phyloP scores from a whole-genome alignment of 2,329 filamentous ascomycete genomes.

The Talaromyces sp. region DNA sequence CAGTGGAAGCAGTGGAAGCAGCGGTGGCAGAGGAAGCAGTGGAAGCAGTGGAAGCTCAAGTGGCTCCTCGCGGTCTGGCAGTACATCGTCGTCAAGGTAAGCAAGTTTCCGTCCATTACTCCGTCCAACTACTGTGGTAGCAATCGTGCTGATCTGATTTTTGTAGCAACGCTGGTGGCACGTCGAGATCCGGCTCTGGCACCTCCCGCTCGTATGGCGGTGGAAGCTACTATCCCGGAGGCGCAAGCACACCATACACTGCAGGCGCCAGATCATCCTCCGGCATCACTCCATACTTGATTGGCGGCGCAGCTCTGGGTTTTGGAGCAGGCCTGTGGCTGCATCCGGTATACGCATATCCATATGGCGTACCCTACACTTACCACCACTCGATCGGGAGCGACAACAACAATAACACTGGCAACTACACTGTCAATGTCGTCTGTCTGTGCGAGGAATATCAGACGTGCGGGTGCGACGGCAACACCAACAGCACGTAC shows the following conservation, averaged over 20 bases:
- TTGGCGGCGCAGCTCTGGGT: slow-evolving; percentile 42
- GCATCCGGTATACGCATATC: slow-evolving; percentile 52
- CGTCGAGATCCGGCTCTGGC: slow-evolving; percentile 3
- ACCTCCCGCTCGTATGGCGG: slow-evolving; percentile 28
- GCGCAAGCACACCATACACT: slow-evolving; percentile 47
- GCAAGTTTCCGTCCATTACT: not conserved
- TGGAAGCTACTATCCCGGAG: slow-evolving; percentile 51
- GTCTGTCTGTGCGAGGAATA: slow-evolving; percentile 53
- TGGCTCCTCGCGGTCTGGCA: slow-evolving; percentile 1
- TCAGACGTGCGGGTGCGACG: slow-evolving; percentile 54
- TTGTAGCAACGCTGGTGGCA: slow-evolving; percentile 6
- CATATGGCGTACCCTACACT: slow-evolving; percentile 44
- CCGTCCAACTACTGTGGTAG: not conserved
- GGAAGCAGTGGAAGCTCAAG: slow-evolving; percentile 14
- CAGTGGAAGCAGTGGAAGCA: not conserved
- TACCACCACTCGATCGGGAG: slow-evolving; percentile 34
- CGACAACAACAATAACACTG: slow-evolving; percentile 25
- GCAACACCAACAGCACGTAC: slow-evolving; percentile 40
- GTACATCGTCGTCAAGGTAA: slow-evolving; percentile 8
- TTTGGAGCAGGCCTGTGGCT: slow-evolving; percentile 51
- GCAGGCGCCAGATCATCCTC: slow-evolving; percentile 40
- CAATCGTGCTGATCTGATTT: not conserved
- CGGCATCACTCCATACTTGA: slow-evolving; percentile 47
- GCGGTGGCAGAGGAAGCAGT: not conserved
- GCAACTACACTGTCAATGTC: slow-evolving; percentile 49